phyloP scores from a whole-genome alignment of 2,329 filamentous ascomycete species.

The Hymenoscyphus albidus region DNA sequence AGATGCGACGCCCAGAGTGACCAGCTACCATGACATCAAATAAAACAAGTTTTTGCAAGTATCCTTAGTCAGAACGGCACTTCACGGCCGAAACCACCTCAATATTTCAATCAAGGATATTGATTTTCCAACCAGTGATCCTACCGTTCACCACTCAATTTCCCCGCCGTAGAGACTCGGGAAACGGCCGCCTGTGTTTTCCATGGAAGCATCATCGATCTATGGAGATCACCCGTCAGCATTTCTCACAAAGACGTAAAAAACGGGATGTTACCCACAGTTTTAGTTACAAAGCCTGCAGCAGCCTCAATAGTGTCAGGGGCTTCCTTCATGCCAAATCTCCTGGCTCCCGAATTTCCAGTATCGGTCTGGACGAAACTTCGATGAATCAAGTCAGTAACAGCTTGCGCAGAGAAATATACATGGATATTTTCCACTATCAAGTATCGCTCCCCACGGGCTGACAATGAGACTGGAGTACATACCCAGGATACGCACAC shows the following conservation, averaged over 20 bases:
- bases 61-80: no score
- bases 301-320: conserved; percentile 6
- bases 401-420: no score
- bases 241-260: background rate
- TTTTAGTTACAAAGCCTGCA: background rate
- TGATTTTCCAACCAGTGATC: no score
- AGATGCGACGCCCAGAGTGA: no score
- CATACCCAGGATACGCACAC: conserved; percentile 14
- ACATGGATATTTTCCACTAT: no score
- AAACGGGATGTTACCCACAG: background rate
- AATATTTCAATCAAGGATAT: no score
- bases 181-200: background rate
- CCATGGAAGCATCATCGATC: background rate
- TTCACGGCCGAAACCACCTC: no score
- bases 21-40: no score
- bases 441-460: no score
- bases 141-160: background rate
- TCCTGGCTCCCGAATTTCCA: conserved; percentile 20
- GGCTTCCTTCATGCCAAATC: conserved; percentile 20
- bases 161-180: background rate
- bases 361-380: conserved; percentile 32
- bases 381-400: no score
- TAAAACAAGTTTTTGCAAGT: no score
- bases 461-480: background rate
- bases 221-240: background rate